Evolutionary conservation across 2,329 filamentous ascomycete species (phyloP), one percentile per base, ranked within the genome.

Genomic region (Knoxdaviesia proteae): DNA sequence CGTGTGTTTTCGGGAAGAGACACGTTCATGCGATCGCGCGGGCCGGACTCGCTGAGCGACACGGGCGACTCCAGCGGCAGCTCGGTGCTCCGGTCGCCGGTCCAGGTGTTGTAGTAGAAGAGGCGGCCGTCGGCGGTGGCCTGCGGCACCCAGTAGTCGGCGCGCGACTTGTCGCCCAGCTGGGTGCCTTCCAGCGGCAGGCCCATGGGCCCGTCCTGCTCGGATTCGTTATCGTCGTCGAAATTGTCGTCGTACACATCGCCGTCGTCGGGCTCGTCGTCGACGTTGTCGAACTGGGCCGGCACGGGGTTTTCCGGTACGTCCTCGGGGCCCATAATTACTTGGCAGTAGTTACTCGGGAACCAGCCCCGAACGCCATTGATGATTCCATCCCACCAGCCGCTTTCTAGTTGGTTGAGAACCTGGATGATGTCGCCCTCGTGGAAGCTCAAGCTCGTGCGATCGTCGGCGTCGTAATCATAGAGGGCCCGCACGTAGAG

Each of bases 361-460:
- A 98, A 98, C 90, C 90, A 98, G 57, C 90, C 90, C 56, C 90
- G 79, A 51, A 94, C 82, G 46, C 87, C 84, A 54, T 94, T 90
- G 58, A 98, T 94, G 44, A 98, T 84, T 40, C 90, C 90, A 63
- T 98, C 90, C 90, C 90, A 98, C 90, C 90, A 98, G 44, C 90
- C 90, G 54, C 87, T 96, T 60, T 98, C 90, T 45, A 96, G 70
- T 62, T 94, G 88, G 42, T 90, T 98, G 53, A 98, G 88, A 52
- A 98, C 90, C 63, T 96, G 88, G 53, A 98, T 98, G 51, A 96
- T 77, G 62, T 98, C 90, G 54, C 90, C 90, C 59, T 93, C 82
- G 53, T 84, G 84, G 61, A 98, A 98, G 62, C 87, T 96, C 57
- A 98, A 65, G 63, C 87, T 94, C 40, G 88, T 96, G 53, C 84